Conservation (phyloP, 306 rosid genomes). For the Albizia julibrissin region DNA sequence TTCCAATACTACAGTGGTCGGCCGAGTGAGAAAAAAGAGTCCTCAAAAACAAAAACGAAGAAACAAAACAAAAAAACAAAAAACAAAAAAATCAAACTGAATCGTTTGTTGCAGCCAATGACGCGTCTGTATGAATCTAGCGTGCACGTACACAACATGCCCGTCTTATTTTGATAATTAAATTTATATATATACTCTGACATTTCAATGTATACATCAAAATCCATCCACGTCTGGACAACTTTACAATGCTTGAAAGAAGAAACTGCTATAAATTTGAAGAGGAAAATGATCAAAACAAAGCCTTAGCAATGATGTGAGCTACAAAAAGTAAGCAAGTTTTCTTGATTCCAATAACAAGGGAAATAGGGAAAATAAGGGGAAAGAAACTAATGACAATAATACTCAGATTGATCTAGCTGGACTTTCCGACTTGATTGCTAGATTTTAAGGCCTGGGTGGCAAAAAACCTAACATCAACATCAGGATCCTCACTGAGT, state of each 20-base stretch:
- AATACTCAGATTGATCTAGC: constrained; percentile 52
- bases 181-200: not conserved
- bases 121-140: not conserved
- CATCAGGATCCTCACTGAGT: constrained; percentile 97
- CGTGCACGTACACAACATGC: not conserved
- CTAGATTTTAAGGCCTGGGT: constrained; percentile 86
- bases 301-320: constrained; percentile 35
- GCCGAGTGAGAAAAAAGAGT: too few relatives aligned
- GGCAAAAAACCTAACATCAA: constrained; percentile 93
- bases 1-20: too few relatives aligned
- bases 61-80: too few relatives aligned
- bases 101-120: too few relatives aligned
- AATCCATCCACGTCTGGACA: constrained; percentile 33
- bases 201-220: constrained; percentile 10
- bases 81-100: not conserved
- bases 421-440: constrained; percentile 74
- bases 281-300: constrained; percentile 16
- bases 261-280: constrained; percentile 20
- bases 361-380: constrained; percentile 26
- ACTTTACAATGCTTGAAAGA: constrained; percentile 24
- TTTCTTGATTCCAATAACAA: constrained; percentile 27
- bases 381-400: constrained; percentile 19
- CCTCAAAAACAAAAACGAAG: too few relatives aligned
- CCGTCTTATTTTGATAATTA: not conserved
- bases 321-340: constrained; percentile 33